A percentile compares a stretch with the other conserved stretches of the same genome.
phyloP scores from a whole-genome alignment of 192 early-diverging fungal genomes.

The Coemansia sp. region DNA sequence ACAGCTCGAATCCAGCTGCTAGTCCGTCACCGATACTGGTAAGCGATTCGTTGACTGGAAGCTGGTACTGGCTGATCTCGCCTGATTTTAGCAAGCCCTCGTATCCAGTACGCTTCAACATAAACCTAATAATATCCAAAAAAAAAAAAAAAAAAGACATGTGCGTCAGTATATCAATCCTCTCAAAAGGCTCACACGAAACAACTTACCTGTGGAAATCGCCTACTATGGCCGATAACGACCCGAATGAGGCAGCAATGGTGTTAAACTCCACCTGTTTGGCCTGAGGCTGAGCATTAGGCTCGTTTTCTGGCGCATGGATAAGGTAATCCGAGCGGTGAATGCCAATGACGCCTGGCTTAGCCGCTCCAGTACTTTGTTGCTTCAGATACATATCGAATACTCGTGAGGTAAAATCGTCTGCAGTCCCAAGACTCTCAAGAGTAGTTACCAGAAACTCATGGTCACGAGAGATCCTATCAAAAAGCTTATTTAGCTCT shows the following conservation, averaged over 20 bases:
- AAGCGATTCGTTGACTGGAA: conserved; percentile 70
- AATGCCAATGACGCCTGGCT: conserved; percentile 74
- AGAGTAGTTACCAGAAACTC: conserved; percentile 63
- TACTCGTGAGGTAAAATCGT: conserved; percentile 77
- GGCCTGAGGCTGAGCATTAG: conserved; percentile 26
- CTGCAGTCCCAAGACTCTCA: conserved; percentile 56
- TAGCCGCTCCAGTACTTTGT: conserved; percentile 24
- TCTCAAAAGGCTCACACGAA: no score
- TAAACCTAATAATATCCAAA: background rate
- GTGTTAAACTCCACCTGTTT: conserved; percentile 98
- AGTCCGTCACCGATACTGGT: conserved; percentile 70
- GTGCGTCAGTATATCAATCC: no score
- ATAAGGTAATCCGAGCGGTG: conserved; percentile 93
- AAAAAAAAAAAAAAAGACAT: no score
- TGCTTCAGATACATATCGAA: conserved; percentile 76
- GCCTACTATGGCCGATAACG: conserved; percentile 68
- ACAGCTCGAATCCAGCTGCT: conserved; percentile 61
- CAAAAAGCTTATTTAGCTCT: conserved; percentile 76
- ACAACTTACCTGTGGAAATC: conserved; percentile 79
- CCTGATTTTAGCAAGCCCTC: conserved; percentile 20
- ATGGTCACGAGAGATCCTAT: conserved; percentile 72
- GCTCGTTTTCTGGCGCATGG: conserved; percentile 57
- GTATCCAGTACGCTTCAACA: conserved; percentile 40
- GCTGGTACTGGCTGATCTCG: conserved; percentile 19
- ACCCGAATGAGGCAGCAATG: conserved; percentile 87